Evolutionary conservation across 371 early-diverging fungal genomes (phyloP).

Genomic region (Rhizopus sp.): DNA sequence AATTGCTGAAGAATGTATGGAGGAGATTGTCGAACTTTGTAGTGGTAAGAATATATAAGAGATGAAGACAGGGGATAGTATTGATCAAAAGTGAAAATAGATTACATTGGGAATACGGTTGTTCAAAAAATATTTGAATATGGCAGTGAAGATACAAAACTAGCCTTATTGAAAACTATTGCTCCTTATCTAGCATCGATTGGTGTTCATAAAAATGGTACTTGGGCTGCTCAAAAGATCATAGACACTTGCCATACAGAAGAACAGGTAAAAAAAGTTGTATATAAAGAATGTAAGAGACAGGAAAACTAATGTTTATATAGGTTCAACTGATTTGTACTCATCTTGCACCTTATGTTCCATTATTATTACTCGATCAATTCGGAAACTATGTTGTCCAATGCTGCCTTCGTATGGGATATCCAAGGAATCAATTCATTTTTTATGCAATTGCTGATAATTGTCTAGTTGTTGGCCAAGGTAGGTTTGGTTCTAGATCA

Average conservation of each 20-base stretch:
- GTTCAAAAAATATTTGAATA: constrained; percentile 80
- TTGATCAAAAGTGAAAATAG: constrained; percentile 33
- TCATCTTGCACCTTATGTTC: constrained; percentile 62
- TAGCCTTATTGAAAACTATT: constrained; percentile 47
- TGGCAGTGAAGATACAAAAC: constrained; percentile 52
- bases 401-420: constrained; percentile 72
- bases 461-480: constrained; percentile 73
- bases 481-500: constrained; percentile 81
- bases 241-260: constrained; percentile 69
- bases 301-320: neutral
- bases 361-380: constrained; percentile 78
- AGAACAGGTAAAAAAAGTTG: constrained; percentile 20
- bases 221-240: constrained; percentile 89
- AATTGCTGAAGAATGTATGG: constrained; percentile 71
- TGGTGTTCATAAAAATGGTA: constrained; percentile 90
- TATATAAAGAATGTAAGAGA: neutral
- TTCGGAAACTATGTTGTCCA: constrained; percentile 92
- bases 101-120: constrained; percentile 88
- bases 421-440: constrained; percentile 68
- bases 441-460: constrained; percentile 78
- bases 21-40: constrained; percentile 46
- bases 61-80: neutral
- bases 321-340: constrained; percentile 23
- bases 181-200: constrained; percentile 76
- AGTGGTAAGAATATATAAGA: constrained; percentile 34